Evolutionary conservation across 305 asterid species (phyloP).

Genomic region (Petunia hybrid): DNA sequence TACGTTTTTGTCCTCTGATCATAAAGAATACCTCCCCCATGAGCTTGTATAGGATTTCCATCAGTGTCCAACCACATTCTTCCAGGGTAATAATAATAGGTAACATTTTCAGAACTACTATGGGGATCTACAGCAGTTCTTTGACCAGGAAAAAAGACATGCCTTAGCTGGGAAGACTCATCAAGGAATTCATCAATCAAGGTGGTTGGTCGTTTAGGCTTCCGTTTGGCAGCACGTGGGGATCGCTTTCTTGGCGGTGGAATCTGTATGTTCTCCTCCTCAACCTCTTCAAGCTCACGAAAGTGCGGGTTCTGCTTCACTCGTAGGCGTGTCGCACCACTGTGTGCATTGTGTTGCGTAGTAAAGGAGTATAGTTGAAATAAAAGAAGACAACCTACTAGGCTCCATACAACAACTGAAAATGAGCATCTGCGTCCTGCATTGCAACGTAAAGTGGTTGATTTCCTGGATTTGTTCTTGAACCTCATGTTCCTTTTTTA

Average conservation of each 20-base stretch:
- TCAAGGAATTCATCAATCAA: constrained; percentile 90
- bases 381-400: constrained; percentile 66
- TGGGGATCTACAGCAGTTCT: constrained; percentile 68
- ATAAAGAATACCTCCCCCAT: constrained; percentile 91
- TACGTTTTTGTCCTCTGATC: constrained; percentile 71
- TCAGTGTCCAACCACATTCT: constrained; percentile 93
- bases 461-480: constrained; percentile 73
- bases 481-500: constrained; percentile 64
- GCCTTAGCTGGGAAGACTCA: constrained; percentile 82
- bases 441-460: constrained; percentile 74
- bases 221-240: constrained; percentile 86
- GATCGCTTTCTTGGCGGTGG: constrained; percentile 87
- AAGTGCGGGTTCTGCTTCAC: constrained; percentile 51
- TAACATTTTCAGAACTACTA: constrained; percentile 56
- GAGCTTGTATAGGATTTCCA: constrained; percentile 97
- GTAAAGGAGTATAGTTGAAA: constrained; percentile 65
- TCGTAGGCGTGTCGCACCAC: constrained; percentile 37
- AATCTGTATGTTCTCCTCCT: constrained; percentile 80
- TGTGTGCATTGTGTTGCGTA: constrained; percentile 46
- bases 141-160: constrained; percentile 70
- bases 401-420: constrained; percentile 57
- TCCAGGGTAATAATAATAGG: constrained; percentile 74
- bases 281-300: constrained; percentile 76
- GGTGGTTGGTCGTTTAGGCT: constrained; percentile 66
- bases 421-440: constrained; percentile 82